Conservation (phyloP, 1,284 basidiomycete genomes). For the Ceratobasidium sp. region DNA sequence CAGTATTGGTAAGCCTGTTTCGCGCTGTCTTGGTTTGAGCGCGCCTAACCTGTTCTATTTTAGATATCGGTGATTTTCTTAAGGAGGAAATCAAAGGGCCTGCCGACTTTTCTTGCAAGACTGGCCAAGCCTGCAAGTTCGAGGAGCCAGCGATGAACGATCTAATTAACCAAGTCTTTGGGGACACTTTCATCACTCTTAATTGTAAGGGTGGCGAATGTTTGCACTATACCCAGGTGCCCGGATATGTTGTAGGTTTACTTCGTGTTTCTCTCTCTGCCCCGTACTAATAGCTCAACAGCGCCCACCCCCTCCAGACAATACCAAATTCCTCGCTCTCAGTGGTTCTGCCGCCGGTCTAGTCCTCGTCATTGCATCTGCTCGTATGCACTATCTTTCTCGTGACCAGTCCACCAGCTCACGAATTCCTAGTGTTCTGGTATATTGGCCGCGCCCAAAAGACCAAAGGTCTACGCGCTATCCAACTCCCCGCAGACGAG, state of each 20-base stretch:
- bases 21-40: neutral
- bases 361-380: conserved; percentile 65
- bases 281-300: conserved; percentile 52
- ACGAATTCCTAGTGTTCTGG: conserved; percentile 74
- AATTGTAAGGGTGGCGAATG: conserved; percentile 93
- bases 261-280: conserved; percentile 9
- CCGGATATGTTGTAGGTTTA: conserved; percentile 81
- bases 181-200: conserved; percentile 89
- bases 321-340: conserved; percentile 82
- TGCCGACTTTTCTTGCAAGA: conserved; percentile 85
- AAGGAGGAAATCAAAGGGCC: conserved; percentile 91
- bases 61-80: conserved; percentile 95
- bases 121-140: conserved; percentile 80
- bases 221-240: conserved; percentile 91
- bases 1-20: conserved; percentile 78
- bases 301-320: conserved; percentile 82
- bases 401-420: neutral
- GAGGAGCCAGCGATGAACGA: conserved; percentile 97
- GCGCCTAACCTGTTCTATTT: conserved; percentile 18
- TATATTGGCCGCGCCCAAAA: conserved; percentile 81
- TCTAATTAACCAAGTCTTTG: conserved; percentile 93
- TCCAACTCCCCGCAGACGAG: conserved; percentile 84
- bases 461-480: conserved; percentile 72
- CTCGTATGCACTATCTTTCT: conserved; percentile 55
- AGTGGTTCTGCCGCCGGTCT: conserved; percentile 80